Evolutionary conservation across 352 stramenopile species (phyloP).

Genomic region (Globisporangium perplexum): DNA sequence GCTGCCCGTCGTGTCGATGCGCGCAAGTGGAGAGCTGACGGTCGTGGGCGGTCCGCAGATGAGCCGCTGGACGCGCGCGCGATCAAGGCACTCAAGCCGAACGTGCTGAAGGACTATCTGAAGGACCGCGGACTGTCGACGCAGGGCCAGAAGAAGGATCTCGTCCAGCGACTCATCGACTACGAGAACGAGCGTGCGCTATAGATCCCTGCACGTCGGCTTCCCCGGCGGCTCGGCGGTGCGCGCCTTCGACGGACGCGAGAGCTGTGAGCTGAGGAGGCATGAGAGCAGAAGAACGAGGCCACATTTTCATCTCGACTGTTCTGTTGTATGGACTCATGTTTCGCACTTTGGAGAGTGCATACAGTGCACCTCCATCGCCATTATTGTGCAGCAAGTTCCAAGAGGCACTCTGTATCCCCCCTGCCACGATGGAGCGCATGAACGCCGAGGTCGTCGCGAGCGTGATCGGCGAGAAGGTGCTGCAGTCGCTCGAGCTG

Average conservation of each 20-base stretch:
- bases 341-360: background rate
- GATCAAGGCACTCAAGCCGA: constrained; percentile 86
- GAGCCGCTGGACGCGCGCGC: constrained; percentile 73
- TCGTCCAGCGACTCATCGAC: constrained; percentile 86
- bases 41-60: constrained; percentile 23
- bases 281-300: too few species aligned
- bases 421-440: constrained; percentile 34
- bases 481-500: constrained; percentile 84
- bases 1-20: background rate
- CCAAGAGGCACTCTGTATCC: background rate
- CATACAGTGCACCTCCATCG: background rate
- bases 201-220: constrained; percentile 29
- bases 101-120: constrained; percentile 85
- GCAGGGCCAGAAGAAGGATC: constrained; percentile 87
- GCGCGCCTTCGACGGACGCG: too few species aligned
- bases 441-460: constrained; percentile 73
- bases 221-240: too few species aligned
- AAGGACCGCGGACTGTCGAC: constrained; percentile 80
- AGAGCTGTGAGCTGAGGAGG: too few species aligned
- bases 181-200: constrained; percentile 82
- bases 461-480: constrained; percentile 77
- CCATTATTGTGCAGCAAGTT: background rate
- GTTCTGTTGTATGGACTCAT: background rate
- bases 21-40: background rate
- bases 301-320: too few species aligned